Conservation (phyloP, 2,329 filamentous ascomycete species). For the Chrysoporthe deuterocubensis region DNA sequence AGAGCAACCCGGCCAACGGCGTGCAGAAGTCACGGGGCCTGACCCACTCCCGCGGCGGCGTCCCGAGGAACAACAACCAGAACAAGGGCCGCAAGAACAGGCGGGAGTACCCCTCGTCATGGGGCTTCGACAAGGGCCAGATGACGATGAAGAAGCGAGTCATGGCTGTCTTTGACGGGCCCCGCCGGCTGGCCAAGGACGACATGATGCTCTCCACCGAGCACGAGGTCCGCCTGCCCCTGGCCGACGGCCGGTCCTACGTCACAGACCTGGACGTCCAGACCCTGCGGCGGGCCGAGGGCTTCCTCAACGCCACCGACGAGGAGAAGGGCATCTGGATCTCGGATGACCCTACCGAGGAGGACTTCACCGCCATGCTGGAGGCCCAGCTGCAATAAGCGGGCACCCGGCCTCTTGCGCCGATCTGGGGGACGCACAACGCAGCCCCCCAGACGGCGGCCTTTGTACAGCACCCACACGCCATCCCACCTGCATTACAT, state of each 20-base stretch:
- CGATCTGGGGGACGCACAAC: too few relatives aligned
- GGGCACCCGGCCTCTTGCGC: background rate
- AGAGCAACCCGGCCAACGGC: conserved; percentile 59
- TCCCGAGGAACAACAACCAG: conserved; percentile 47
- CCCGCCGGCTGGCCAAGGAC: conserved; percentile 89
- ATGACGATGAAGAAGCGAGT: conserved; percentile 99
- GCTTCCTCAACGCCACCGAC: conserved; percentile 76
- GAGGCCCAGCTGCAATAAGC: conserved; percentile 34
- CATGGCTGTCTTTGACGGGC: conserved; percentile 88
- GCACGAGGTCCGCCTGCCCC: conserved; percentile 86
- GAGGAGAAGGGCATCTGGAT: conserved; percentile 89
- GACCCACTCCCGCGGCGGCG: conserved; percentile 78
- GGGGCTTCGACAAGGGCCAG: conserved; percentile 89
- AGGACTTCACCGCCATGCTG: conserved; percentile 65
- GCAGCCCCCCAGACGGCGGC: background rate
- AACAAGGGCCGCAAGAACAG: conserved; percentile 82
- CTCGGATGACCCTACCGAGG: conserved; percentile 69
- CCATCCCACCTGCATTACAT: background rate
- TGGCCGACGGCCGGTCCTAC: conserved; percentile 76
- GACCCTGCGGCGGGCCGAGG: conserved; percentile 86
- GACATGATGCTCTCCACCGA: conserved; percentile 98
- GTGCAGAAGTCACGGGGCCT: conserved; percentile 72
- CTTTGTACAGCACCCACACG: background rate
- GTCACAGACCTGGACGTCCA: conserved; percentile 93
- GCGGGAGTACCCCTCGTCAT: conserved; percentile 90